A percentile compares a stretch with the other conserved stretches of the same genome.
These are phyloP conservation scores for Cnidoscolus chayamansa DNA, from an alignment of 441 rosid species.

Conservation along the genomic window DNA sequence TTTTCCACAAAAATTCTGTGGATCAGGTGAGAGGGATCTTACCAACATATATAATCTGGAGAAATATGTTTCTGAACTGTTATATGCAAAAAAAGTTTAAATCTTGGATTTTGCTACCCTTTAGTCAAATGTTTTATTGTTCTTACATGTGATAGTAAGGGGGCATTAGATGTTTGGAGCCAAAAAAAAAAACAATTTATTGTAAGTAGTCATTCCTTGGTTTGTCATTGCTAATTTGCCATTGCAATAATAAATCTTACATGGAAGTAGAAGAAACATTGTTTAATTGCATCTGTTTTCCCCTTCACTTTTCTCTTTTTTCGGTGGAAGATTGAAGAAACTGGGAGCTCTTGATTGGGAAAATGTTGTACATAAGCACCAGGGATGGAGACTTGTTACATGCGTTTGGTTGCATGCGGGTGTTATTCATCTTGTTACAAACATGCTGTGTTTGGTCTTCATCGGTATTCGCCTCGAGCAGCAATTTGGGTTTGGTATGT, in stretches of 20 bases:
- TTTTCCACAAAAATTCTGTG: background rate
- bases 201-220: background rate
- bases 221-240: background rate
- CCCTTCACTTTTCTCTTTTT: background rate
- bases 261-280: background rate
- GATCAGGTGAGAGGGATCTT: background rate
- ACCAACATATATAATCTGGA: background rate
- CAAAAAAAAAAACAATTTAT: background rate
- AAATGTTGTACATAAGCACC: conserved; percentile 53
- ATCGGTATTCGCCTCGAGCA: conserved; percentile 83
- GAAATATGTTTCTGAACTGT: background rate
- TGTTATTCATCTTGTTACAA: conserved; percentile 66
- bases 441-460: conserved; percentile 67
- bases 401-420: conserved; percentile 92
- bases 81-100: background rate
- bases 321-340: conserved; percentile 48
- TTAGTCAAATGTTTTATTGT: background rate
- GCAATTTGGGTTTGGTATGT: conserved; percentile 83
- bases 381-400: conserved; percentile 81
- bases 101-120: background rate
- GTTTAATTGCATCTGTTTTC: background rate
- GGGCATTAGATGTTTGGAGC: background rate
- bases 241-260: background rate
- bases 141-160: background rate
- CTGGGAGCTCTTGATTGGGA: conserved; percentile 75